phyloP scores from a whole-genome alignment of 1,284 basidiomycete genomes.

The Cystobasidium pallidum region DNA sequence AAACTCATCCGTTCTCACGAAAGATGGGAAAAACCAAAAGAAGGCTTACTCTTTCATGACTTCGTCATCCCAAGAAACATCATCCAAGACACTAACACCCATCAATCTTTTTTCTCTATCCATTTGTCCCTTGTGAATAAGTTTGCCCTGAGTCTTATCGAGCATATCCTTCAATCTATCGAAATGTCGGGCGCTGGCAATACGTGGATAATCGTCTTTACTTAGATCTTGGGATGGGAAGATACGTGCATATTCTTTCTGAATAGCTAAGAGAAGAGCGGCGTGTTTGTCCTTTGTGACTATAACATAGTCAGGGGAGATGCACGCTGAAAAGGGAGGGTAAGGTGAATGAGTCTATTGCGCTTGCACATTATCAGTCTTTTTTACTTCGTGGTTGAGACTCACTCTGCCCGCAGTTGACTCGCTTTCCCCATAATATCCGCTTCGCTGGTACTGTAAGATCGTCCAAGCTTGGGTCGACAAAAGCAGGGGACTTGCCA shows the following conservation, averaged over 20 bases:
- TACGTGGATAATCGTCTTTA: constrained; percentile 53
- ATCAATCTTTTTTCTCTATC: constrained; percentile 23
- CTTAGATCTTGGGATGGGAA: constrained; percentile 50
- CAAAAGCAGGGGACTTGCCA: constrained; percentile 80
- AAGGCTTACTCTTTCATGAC: constrained; percentile 72
- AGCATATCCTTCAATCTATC: constrained; percentile 68
- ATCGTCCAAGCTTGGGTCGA: constrained; percentile 68
- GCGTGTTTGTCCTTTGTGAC: constrained; percentile 69
- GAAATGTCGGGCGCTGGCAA: constrained; percentile 65
- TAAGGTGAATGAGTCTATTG: too few species aligned
- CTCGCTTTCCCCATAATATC: constrained; percentile 77
- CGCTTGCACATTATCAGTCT: too few species aligned
- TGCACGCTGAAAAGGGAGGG: constrained; percentile 59
- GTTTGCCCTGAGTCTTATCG: constrained; percentile 69
- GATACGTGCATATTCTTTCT: constrained; percentile 61
- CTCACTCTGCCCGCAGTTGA: constrained; percentile 72
- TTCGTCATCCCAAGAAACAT: constrained; percentile 63
- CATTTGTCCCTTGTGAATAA: constrained; percentile 64
- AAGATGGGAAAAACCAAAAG: neutral
- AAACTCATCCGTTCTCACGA: neutral
- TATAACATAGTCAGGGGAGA: constrained; percentile 73
- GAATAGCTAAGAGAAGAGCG: constrained; percentile 66
- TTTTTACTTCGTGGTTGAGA: constrained; percentile 6
- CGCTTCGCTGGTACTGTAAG: constrained; percentile 66
- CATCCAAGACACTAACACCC: constrained; percentile 61